Base-by-base conservation (phyloP, 192 early-diverging fungal genomes). In the Coemansia sp. region DNA sequence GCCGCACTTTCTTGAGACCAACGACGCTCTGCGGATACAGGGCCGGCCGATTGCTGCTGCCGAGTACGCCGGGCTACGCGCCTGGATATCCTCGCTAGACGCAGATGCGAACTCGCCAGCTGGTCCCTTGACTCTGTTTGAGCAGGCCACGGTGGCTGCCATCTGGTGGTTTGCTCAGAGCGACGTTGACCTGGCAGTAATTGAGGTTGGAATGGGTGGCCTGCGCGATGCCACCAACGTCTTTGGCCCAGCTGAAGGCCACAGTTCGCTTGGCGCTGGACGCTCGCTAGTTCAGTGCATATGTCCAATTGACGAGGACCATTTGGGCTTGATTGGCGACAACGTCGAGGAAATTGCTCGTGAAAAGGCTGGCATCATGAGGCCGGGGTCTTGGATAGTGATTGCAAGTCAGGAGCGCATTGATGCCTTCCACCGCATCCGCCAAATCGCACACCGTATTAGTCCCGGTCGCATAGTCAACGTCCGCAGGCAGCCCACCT, bases 141-240 rank as follows among this genome's bases (percentile, higher is more conserved):
- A 95, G 75, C 56, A 83, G 33, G 57, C 85, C 30, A 84, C 86
- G 0, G 84, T 78, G 0, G 56, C 77, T 7, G 80, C 86, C 0
- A 62, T 89, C 25, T 81, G 69, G 50, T 81, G 79, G 73, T 86
- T 87, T 60, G 63, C 66, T 6, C 56, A 81, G 48, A 40, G 67
- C 36, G 39, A 63, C 13, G 81, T 91, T 4, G 89, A 93, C 36
- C 60, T 88, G 15, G 87, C 85, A 2, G 82, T 94, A 4, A 62
- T 94, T 11, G 92, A 94, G 58, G 90, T 90, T n/a, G 90, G 91
- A 0, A 43, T 92, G 60, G 90, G 90, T 22, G 91, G 89, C 11
- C 31, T 64, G 32, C 58, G 86, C 26, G 92, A 94, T 46, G 92
- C 92, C 0, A 94, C 92, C 1, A 94, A 91, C 58, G 86, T 92